Evolutionary conservation across 23 red algal genomes (phyloP), one percentile per base, ranked within the genome.

Genomic region (Agarophyton chilense): DNA sequence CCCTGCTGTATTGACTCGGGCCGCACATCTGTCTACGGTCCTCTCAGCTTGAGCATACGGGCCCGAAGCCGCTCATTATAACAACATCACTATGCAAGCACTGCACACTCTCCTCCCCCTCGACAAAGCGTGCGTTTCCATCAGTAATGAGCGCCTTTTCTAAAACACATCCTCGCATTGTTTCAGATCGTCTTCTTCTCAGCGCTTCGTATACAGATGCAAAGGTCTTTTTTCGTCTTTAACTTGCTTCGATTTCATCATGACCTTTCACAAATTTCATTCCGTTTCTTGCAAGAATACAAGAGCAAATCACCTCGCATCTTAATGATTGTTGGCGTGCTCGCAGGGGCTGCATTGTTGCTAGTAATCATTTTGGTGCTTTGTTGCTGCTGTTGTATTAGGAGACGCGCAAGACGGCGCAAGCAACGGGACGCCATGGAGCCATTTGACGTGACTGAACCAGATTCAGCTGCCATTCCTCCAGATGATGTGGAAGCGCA

Each of bases 341-440:
- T 74, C 21, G 24, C 41, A 49, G 68, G 40, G 4, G 68, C 68
- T 47, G 68, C 43, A 0, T 47, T 74, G 6, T 43, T 74, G 40
- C 38, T 74, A 19, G 68, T 74, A 74, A 14, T 49, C 1, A 45
- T 74, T 49, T 25, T 74, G 68, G 68, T 74, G 21, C 40, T 74
- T 46, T 74, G 68, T n/a, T 74, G 68, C 41, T 74, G 68, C 29
- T 74, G 68, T 18, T 74, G 41, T 29, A 49, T 25, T 29, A 47
- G 41, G 41, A 43, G 68, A 49, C 38, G 43, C 2, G 68, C 41
- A 21, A 74, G 68, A 49, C 38, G 41, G 25, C 38, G 41, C n/a
- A 74, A 74, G 43, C 14, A 47, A 29, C 68, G 29, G 1, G 24
- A 74, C 38, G 39, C 68, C 8, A 38, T 74, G 22, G 68, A 74